Base-by-base conservation (phyloP, 139 green algal species). In the Asterochloris erici region DNA sequence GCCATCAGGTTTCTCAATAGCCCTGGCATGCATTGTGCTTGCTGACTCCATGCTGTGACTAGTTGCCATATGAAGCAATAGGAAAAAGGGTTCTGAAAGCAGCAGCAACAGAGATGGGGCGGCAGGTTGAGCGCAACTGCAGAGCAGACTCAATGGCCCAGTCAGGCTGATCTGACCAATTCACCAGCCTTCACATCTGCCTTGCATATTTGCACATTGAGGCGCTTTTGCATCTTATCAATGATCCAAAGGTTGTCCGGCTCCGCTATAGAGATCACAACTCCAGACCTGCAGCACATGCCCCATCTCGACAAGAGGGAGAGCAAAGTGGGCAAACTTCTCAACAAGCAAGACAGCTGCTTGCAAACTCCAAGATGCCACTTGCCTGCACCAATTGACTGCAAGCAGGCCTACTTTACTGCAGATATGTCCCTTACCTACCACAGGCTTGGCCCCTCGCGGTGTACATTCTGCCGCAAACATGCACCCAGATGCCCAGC, bases 231-330 rank as follows among this genome's bases (percentile, higher is more conserved):
- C 77, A 97, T 88, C 82, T 94, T 94, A 0, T 94, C 82, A 47
- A 98, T 82, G 26, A 98, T 92, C 84, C 94, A 96, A 21, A 81
- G 60, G 77, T 97, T 93, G 12, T 84, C 62, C 0, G 85, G 89
- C 11, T 88, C 85, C 6, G 92, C 89, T 6, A 98, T 68, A 0
- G 86, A 92, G 11, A 98, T 81, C 12, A 98, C 94, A 0, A 79
- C 85, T 14, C 95, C 95, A 1, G 83, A 79, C 9, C 92, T 88
- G 19, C 94, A 94, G 24, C 68, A 77, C 29, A 23, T 12, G 19
- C 21, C 1, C 60, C 19, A 81, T 38, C 16, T 9, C 61, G 27
- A 26, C 28, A 61, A 21, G 28, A 79, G 13, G 68, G 19, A 26
- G 17, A 13, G 4, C 1, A 71, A 2, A 24, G 19, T 71, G 66